A percentile compares a stretch with the other conserved stretches of the same genome.
Conservation (phyloP, 2,329 filamentous ascomycete genomes). For the Fusarium udum region DNA sequence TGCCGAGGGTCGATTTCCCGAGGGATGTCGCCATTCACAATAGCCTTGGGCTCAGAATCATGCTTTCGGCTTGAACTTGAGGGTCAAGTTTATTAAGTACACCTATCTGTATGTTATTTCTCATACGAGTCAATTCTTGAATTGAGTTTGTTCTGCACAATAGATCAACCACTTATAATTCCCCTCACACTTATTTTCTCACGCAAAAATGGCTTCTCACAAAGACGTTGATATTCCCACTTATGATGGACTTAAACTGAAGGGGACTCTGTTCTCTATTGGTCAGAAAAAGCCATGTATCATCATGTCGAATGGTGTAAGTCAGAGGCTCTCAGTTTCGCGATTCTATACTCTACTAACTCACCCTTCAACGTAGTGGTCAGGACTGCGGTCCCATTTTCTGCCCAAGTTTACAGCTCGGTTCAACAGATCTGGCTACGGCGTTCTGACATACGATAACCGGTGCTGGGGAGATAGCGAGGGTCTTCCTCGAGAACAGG, state of each 20-base stretch:
- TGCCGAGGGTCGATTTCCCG: neutral
- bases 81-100: rapidly evolving
- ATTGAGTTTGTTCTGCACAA: neutral
- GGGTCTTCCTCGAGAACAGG: neutral
- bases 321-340: neutral
- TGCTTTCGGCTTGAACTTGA: rapidly evolving
- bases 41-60: neutral
- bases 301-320: neutral
- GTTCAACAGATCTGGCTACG: neutral
- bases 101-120: neutral
- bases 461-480: neutral
- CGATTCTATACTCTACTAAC: rapidly evolving
- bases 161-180: neutral
- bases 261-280: neutral
- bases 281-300: neutral
- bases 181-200: no score
- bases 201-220: neutral
- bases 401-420: neutral
- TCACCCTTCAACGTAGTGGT: neutral
- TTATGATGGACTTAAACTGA: neutral
- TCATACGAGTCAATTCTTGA: neutral
- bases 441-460: neutral
- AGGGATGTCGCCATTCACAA: neutral
- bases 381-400: neutral
- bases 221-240: neutral